Evolutionary conservation across 495 filamentous ascomycete species (phyloP).

Genomic region (Penicillium cataractarum): DNA sequence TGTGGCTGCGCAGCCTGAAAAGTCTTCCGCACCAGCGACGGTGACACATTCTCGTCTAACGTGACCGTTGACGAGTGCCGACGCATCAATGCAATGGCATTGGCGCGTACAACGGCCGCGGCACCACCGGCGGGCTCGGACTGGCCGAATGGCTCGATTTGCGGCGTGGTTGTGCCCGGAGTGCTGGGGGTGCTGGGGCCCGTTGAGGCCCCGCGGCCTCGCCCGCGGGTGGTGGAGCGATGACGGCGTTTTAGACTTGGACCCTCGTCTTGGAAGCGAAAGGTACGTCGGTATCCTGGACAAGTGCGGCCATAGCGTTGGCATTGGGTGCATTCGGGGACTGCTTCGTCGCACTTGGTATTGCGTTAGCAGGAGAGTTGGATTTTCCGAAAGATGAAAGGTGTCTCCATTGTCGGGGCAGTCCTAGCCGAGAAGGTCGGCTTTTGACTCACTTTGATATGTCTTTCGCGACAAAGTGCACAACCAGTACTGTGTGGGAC

Average conservation of each 20-base stretch:
- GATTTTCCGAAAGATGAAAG: background rate
- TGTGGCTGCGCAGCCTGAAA: conserved; percentile 29
- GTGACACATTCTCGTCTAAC: conserved; percentile 28
- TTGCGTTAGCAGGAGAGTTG: background rate
- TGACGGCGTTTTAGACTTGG: conserved; percentile 35
- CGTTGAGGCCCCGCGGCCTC: conserved; percentile 8
- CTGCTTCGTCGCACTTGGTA: conserved; percentile 39
- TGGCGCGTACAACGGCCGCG: conserved; percentile 26
- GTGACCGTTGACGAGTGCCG: conserved; percentile 20
- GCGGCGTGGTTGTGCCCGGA: conserved; percentile 11
- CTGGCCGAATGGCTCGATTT: conserved; percentile 3
- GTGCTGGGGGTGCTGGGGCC: conserved; percentile 10
- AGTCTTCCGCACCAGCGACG: conserved; percentile 30
- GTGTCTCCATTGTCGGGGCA: background rate
- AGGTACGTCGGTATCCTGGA: conserved; percentile 41
- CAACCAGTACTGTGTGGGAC: conserved; percentile 46
- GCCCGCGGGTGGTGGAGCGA: conserved; percentile 20
- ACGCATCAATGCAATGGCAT: conserved; percentile 34
- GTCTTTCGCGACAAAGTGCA: conserved; percentile 40
- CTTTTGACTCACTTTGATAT: conserved; percentile 36
- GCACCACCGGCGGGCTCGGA: conserved; percentile 12
- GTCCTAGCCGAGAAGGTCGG: background rate
- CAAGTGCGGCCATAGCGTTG: conserved; percentile 41
- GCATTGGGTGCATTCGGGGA: conserved; percentile 41
- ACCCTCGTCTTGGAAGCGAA: conserved; percentile 43